These are phyloP conservation scores for Daphne laureola DNA, from an alignment of 441 rosid genomes.

Conservation along the genomic window DNA sequence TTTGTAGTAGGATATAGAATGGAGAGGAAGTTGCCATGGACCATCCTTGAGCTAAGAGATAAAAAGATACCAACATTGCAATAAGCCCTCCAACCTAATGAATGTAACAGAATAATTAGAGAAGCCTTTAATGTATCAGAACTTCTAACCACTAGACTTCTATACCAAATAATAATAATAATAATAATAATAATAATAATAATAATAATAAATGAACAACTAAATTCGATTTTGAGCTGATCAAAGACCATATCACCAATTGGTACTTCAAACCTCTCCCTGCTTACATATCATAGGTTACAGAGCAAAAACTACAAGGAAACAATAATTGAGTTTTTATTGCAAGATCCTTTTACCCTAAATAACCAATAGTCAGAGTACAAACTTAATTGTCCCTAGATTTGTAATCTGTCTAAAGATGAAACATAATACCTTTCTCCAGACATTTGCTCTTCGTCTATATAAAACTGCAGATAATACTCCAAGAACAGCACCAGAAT, in stretches of 20 bases:
- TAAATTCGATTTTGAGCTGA: no score
- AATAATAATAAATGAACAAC: no score
- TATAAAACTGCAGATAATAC: constrained; percentile 83
- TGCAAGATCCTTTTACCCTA: no score
- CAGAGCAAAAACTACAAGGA: no score
- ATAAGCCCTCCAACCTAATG: constrained; percentile 82
- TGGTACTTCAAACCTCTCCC: no score
- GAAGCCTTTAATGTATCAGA: no score
- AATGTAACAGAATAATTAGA: neutral
- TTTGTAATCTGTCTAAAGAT: constrained; percentile 1
- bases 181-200: no score
- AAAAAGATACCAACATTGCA: constrained; percentile 79
- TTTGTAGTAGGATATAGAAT: constrained; percentile 58
- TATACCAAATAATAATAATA: no score
- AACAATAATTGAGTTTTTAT: no score
- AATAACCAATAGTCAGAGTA: neutral
- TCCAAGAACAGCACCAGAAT: constrained; percentile 97
- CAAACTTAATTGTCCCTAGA: constrained; percentile 1
- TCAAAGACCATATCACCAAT: no score
- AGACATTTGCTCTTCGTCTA: constrained; percentile 62
- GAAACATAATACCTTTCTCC: constrained; percentile 69
- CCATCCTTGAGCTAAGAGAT: constrained; percentile 95
- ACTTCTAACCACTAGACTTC: no score
- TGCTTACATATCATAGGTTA: no score
- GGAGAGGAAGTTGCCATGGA: constrained; percentile 75